phyloP scores from a whole-genome alignment of 2,329 filamentous ascomycete species.

The Aspergillus sp. region DNA sequence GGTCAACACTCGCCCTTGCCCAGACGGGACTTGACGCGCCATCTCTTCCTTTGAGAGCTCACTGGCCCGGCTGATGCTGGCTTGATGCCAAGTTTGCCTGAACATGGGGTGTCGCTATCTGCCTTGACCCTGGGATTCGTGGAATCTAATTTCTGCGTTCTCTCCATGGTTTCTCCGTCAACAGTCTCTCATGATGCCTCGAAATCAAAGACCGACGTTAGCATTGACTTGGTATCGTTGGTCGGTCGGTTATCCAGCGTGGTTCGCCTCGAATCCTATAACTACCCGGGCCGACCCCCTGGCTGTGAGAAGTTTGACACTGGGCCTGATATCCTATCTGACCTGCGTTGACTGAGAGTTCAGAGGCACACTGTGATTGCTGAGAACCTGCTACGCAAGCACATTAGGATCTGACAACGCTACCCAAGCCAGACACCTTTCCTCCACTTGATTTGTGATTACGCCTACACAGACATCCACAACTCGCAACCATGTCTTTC shows the following conservation, averaged over 20 bases:
- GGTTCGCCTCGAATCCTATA: slow-evolving; percentile 9
- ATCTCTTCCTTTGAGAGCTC: slow-evolving; percentile 4
- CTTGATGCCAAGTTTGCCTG: slow-evolving; percentile 12
- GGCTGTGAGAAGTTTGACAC: slow-evolving; percentile 2
- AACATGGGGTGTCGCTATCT: neutral
- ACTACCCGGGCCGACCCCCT: slow-evolving; percentile 10
- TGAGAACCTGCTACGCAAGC: neutral
- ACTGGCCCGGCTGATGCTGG: slow-evolving; percentile 7
- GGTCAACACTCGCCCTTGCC: slow-evolving; percentile 5
- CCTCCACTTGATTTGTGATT: neutral
- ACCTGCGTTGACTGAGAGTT: neutral
- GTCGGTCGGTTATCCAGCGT: slow-evolving; percentile 8
- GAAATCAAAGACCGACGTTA: slow-evolving; percentile 6
- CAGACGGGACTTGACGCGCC: slow-evolving; percentile 20
- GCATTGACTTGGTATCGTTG: neutral
- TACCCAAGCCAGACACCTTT: neutral
- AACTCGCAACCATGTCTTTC: slow-evolving; percentile 41
- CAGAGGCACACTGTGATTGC: neutral
- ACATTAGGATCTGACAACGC: slow-evolving; percentile 10
- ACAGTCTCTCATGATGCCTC: slow-evolving; percentile 6
- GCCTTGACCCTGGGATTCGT: slow-evolving; percentile 26
- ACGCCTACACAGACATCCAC: neutral
- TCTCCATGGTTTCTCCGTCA: slow-evolving; percentile 22
- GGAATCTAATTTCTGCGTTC: slow-evolving; percentile 22
- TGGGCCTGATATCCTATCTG: slow-evolving; percentile 3